phyloP scores from a whole-genome alignment of 169 alveolate species.

The Theileria equi region DNA sequence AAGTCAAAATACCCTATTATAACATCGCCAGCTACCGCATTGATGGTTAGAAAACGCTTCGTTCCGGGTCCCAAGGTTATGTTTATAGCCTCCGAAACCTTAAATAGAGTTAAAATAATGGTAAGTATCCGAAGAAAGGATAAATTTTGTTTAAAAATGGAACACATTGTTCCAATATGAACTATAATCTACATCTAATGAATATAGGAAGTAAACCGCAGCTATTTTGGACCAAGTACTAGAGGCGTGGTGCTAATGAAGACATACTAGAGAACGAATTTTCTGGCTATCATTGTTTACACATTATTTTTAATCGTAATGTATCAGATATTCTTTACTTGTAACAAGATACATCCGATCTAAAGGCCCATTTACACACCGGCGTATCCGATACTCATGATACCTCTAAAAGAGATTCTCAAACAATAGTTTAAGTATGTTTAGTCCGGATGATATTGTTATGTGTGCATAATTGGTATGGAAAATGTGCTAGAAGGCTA shows the following conservation, averaged over 20 bases:
- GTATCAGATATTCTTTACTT: not conserved
- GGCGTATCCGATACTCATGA: too few species aligned
- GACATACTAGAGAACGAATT: too few species aligned
- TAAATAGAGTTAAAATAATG: not conserved
- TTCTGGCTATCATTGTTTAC: not conserved
- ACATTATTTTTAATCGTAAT: not conserved
- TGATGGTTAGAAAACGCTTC: conserved; percentile 6
- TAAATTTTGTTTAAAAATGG: not conserved
- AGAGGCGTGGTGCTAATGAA: not conserved
- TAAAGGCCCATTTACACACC: too few species aligned
- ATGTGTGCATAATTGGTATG: not conserved
- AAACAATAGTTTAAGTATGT: not conserved
- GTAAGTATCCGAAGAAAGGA: not conserved
- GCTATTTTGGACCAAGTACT: not conserved
- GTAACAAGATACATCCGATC: not conserved
- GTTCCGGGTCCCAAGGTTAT: conserved; percentile 4
- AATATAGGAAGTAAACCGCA: not conserved
- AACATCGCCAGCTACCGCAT: conserved; percentile 13
- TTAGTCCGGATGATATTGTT: not conserved
- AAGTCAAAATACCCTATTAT: conserved; percentile 14
- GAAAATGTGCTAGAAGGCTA: conserved; percentile 10
- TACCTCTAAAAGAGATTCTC: not conserved
- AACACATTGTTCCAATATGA: conserved; percentile 16
- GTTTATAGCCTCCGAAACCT: conserved; percentile 2
- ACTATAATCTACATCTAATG: not conserved